Conservation (phyloP, 306 rosid species). For the Cyclanthera cordifolia region DNA sequence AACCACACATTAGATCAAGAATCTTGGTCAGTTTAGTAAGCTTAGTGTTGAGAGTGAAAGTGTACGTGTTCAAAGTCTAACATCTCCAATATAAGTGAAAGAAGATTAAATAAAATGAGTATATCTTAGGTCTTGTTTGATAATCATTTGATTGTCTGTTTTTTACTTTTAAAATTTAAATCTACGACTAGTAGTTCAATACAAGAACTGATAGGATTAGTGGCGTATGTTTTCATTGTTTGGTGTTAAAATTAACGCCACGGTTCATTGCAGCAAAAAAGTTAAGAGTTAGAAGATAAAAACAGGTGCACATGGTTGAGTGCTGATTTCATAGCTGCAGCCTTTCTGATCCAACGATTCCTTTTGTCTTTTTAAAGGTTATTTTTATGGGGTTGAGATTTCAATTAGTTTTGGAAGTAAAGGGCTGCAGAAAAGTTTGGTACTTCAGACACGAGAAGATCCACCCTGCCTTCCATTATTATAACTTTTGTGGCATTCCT, state of each 20-base stretch:
- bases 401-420: background rate
- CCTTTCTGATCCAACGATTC: slow-evolving; percentile 3
- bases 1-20: background rate
- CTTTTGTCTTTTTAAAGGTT: background rate
- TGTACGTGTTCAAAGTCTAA: too few relatives aligned
- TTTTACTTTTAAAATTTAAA: too few relatives aligned
- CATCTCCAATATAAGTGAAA: too few relatives aligned
- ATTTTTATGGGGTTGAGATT: background rate
- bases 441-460: background rate
- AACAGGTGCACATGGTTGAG: slow-evolving; percentile 2
- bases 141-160: too few relatives aligned
- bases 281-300: background rate
- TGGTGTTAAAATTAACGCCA: too few relatives aligned
- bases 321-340: background rate
- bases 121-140: too few relatives aligned
- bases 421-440: background rate
- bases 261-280: too few relatives aligned
- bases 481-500: background rate
- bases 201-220: too few relatives aligned
- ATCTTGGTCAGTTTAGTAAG: background rate
- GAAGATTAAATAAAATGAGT: too few relatives aligned
- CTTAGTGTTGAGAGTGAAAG: too few relatives aligned
- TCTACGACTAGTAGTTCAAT: too few relatives aligned
- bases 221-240: too few relatives aligned
- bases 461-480: background rate